Base-by-base conservation (phyloP, 192 early-diverging fungal species). In the Podila horticola region DNA sequence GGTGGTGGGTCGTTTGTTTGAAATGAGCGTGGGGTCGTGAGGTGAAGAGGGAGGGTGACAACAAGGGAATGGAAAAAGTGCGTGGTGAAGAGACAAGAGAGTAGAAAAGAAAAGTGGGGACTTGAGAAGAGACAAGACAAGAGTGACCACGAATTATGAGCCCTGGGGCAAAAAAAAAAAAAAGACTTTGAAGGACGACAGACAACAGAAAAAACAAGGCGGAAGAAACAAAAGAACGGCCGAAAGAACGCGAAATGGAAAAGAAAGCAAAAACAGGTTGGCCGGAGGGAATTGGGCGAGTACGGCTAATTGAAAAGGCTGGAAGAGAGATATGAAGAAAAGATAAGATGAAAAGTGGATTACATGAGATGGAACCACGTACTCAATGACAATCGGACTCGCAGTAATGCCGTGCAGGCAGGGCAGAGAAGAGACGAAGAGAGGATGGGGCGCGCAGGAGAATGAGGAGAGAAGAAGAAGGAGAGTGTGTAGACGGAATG, bases 401-500 rank as follows among this genome's bases (percentile, higher is more conserved):
- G 41, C 15, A 45, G 41, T 45, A 45, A 61, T 60, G 30, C 24
- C 20, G 30, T 34, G 30, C 20, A 22, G 45, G 59, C 26, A n/a
- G n/a, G 60, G 7, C 58, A 52, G 45, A 62, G 58, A 24, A 59
- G 26, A 38, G 17, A n/a, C 15, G 33, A 19, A 12, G 31, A 63
- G 34, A 34, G 34, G 38, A 59, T 28, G 29, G 48, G 22, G 12
- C 38, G 19, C 4, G 59, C 30, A 45, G 61, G 28, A 0, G 69
- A 30, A n/a, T 34, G 41, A 30, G 49, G 69, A 51, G 30, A 62
- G 60, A 62, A 62, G 24, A 26, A 13, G 28, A 62, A 22, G 52
- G n/a, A 55, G n/a, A 55, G 24, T 52, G 6, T 52, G 50, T 55
- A 11, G 11, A 24, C 24, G 20, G 52, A 17, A 26, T 22, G 52